Evolutionary conservation across 495 filamentous ascomycete species (phyloP).

Genomic region (Elasticomyces elasticus): DNA sequence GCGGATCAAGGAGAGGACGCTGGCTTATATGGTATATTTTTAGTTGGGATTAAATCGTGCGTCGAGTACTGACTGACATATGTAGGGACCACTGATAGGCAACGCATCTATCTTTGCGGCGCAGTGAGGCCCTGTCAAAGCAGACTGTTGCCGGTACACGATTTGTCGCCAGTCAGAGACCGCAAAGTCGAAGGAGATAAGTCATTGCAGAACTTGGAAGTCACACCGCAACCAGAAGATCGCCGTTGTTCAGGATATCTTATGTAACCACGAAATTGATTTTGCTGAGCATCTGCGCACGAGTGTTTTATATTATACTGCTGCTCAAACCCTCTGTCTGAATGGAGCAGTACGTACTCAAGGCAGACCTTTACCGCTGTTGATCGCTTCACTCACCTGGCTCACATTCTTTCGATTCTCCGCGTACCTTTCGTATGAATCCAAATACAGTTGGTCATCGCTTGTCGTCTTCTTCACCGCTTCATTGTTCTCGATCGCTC

Average conservation of each 20-base stretch:
- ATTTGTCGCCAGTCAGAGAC: too few species aligned
- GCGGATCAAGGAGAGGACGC: slow-evolving; percentile 17
- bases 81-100: not conserved
- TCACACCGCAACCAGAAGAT: too few species aligned
- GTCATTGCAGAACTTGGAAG: too few species aligned
- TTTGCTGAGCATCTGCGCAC: too few species aligned
- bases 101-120: not conserved
- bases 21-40: slow-evolving; percentile 32
- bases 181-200: too few species aligned
- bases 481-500: slow-evolving; percentile 68
- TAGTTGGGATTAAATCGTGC: not conserved
- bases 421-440: slow-evolving; percentile 31
- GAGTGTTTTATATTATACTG: too few species aligned
- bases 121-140: too few species aligned
- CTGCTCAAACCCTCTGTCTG: too few species aligned
- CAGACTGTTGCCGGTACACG: too few species aligned
- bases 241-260: too few species aligned
- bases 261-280: too few species aligned
- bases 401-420: slow-evolving; percentile 31
- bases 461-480: slow-evolving; percentile 72
- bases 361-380: slow-evolving; percentile 24
- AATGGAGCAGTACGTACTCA: too few species aligned
- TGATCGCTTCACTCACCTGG: slow-evolving; percentile 26
- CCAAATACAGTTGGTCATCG: slow-evolving; percentile 43
- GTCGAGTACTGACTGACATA: not conserved